Base-by-base conservation (phyloP, 495 filamentous ascomycete species). In the Hapsidospora chrysogenum region DNA sequence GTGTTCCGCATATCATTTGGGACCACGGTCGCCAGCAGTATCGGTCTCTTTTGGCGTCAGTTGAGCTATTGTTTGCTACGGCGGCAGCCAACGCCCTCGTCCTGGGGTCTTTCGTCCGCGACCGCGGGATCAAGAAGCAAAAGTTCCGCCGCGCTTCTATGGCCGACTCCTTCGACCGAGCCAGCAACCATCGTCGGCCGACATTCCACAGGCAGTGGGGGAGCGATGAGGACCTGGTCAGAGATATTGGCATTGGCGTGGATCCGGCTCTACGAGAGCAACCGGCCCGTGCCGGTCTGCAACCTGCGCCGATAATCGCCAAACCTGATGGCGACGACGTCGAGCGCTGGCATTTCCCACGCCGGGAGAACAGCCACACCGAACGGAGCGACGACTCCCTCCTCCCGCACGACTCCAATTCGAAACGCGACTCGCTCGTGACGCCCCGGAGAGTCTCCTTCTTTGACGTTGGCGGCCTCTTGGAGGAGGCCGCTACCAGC, bases 101-200 rank as follows among this genome's bases (percentile, higher is more conserved):
- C 1, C 70, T 92, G 11, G 82, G 82, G 25, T 83, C 80, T 0
- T 89, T 86, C 39, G 74, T 86, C 11, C 70, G 82, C 2, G 83
- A 86, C 43, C 63, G 72, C 20, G 83, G 83, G 15, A 59, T 74
- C 31, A 87, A 87, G 58, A 85, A 82, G 50, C 54, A 61, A n/a
- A 77, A 78, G 47, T 87, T 70, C 52, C 75, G 74, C 41, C 60
- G 69, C 33, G 74, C 64, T 30, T 63, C 61, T 9, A 40, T 54
- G 27, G 48, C 51, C 17, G 52, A 61, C 29, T 64, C 61, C 18
- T 35, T 66, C 4, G 62, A 72, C 17, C 63, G 62, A 29, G 19
- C 61, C 57, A 3, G 47, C 39, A 4, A 47, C 54, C 11, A 47
- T 21, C 53, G 63, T 13, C 54, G 63, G 13, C 62, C 69, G 3